A percentile compares a stretch with the other conserved stretches of the same genome.
Conservation (phyloP, 2,329 filamentous ascomycete species). For the Curvularia spicifera region DNA sequence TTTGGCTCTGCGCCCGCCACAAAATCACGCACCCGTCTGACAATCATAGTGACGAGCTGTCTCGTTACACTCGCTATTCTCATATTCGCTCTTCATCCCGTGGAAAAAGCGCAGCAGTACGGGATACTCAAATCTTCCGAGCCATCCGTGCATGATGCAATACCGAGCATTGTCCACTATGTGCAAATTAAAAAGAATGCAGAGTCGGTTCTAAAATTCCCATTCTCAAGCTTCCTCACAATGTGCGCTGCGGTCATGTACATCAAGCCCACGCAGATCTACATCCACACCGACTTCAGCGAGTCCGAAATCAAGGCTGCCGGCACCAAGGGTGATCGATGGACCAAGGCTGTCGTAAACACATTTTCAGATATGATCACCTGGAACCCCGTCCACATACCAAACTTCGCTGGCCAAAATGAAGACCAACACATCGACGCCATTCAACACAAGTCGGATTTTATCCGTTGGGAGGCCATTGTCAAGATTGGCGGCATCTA, state of each 20-base stretch:
- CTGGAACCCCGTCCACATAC: constrained; percentile 18
- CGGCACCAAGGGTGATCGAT: constrained; percentile 14
- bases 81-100: not conserved
- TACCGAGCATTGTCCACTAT: not conserved
- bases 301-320: constrained; percentile 12
- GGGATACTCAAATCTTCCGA: not conserved
- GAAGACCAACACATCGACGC: constrained; percentile 16
- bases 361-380: constrained; percentile 20
- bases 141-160: not conserved
- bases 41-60: not conserved
- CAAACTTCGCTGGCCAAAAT: constrained; percentile 19
- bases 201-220: not conserved
- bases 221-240: not conserved
- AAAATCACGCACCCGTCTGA: not conserved
- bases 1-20: not conserved
- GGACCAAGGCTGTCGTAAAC: constrained; percentile 28
- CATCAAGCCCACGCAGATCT: constrained; percentile 14
- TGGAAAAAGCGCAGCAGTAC: not conserved
- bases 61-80: not conserved
- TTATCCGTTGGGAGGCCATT: constrained; percentile 27
- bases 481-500: constrained; percentile 26
- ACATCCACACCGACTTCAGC: constrained; percentile 34
- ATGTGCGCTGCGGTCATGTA: constrained; percentile 3
- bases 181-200: not conserved
- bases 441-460: constrained; percentile 32